Evolutionary conservation across 2,329 filamentous ascomycete species (phyloP), one percentile per base, ranked within the genome.

Genomic region (Teratosphaeria viscida): DNA sequence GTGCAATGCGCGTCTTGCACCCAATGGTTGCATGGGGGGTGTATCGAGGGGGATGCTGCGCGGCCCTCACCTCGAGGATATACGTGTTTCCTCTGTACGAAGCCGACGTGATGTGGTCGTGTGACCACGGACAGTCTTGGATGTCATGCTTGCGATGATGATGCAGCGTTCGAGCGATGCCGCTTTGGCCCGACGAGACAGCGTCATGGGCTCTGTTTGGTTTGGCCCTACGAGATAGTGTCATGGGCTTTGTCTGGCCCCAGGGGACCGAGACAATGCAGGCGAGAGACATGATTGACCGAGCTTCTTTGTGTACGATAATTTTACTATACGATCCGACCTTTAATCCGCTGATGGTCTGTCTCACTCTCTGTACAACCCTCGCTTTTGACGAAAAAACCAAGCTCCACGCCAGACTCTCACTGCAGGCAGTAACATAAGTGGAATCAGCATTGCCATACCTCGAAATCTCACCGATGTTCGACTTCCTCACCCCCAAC

Each of bases 1-100:
- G 78, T 86, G 54, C 82, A 85, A 73, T 86, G 84, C 72, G 81
- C 83, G 69, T 82, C 80, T 27, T 86, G 83, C 72, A 80, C 76
- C n/a, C 83, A 85, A 65, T 86, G 82, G 80, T 74, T 83, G 34
- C 84, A 86, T 66, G 79, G 80, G 35, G 75, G 76, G 58, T 86
- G 84, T 65, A 76, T 85, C 26, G 82, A 82, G 1, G 70, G 85
- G 16, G 77, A 79, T 59, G 70, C 74, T 19, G 74, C 76, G 43
- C 77, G 56, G 76, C 57, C 71, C 80, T 72, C 76, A 10, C 75
- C 77, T 0, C 71, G 78, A 34, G 56, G 37, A 23, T 81, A 81
- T 63, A 75, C 81, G 12, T 82, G 80, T 67, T 70, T 78, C 49
- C 79, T 79, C 61, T 82, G 80, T 65, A 76, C 75, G 53, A 64